Conservation (phyloP, 768 basidiomycete species). For the Collybia nuda region DNA sequence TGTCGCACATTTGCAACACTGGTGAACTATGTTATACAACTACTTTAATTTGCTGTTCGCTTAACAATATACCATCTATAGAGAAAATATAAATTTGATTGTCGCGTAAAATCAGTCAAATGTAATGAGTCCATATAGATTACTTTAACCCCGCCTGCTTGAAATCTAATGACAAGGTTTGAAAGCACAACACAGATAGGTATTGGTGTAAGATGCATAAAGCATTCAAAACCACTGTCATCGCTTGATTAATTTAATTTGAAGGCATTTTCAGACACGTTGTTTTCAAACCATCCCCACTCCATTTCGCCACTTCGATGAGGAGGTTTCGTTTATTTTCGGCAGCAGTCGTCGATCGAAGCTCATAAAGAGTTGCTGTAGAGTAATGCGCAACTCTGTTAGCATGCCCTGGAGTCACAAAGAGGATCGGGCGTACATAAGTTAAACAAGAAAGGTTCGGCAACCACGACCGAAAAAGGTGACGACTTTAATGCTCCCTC, state of each 20-base stretch:
- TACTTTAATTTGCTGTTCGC: no score
- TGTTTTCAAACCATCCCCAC: slow-evolving; percentile 78
- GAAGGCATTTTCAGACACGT: slow-evolving; percentile 79
- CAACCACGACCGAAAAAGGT: slow-evolving; percentile 70
- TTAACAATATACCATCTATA: no score
- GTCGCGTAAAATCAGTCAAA: no score
- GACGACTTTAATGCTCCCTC: slow-evolving; percentile 62
- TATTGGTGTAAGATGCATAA: no score
- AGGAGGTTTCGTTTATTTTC: slow-evolving; percentile 78
- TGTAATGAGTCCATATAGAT: no score
- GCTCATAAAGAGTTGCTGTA: slow-evolving; percentile 80
- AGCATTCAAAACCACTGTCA: no score
- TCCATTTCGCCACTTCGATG: slow-evolving; percentile 80
- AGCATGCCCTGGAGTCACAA: not conserved
- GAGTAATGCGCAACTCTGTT: not conserved
- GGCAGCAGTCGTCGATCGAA: slow-evolving; percentile 68
- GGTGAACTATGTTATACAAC: no score
- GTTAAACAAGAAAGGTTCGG: slow-evolving; percentile 85
- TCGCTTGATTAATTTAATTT: slow-evolving; percentile 27
- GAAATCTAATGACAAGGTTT: no score
- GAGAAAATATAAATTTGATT: no score
- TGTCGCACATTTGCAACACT: no score
- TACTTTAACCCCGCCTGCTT: no score
- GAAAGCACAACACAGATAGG: no score
- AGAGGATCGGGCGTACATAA: slow-evolving; percentile 45